Conservation (phyloP, 2,329 filamentous ascomycete species). For the Sporothrix pallida region DNA sequence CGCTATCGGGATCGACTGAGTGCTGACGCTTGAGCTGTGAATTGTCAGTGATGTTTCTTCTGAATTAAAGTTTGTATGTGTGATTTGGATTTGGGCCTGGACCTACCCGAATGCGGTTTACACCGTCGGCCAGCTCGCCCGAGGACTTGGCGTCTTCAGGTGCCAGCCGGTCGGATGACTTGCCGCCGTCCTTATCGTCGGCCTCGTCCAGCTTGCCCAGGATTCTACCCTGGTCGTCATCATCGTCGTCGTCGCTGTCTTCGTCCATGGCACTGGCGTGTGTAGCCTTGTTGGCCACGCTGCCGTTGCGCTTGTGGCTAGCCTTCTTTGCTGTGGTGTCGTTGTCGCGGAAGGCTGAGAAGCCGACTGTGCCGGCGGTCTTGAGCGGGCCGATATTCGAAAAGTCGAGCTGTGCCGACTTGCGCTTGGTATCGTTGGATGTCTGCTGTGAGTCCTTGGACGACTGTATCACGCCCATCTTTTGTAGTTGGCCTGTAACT, state of each 20-base stretch:
- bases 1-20: conserved; percentile 70
- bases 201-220: conserved; percentile 69
- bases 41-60: background rate
- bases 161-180: conserved; percentile 62
- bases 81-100: conserved; percentile 45
- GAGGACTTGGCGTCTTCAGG: conserved; percentile 75
- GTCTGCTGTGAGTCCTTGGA: conserved; percentile 68
- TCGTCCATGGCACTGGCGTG: conserved; percentile 64
- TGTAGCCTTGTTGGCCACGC: conserved; percentile 49
- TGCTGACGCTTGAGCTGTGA: conserved; percentile 78
- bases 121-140: conserved; percentile 78
- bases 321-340: conserved; percentile 62
- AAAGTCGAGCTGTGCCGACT: conserved; percentile 84
- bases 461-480: conserved; percentile 86
- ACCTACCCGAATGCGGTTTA: conserved; percentile 79
- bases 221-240: conserved; percentile 46
- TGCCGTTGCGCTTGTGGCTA: conserved; percentile 62
- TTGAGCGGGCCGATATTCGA: conserved; percentile 84
- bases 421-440: conserved; percentile 70
- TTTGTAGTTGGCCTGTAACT: conserved; percentile 81
- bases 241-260: conserved; percentile 77
- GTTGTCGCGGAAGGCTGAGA: conserved; percentile 82
- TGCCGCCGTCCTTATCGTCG: conserved; percentile 60
- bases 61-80: too few species aligned
- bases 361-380: conserved; percentile 84